Base-by-base conservation (phyloP, 257 asterid species). In the Thymus quinquecostatus region DNA sequence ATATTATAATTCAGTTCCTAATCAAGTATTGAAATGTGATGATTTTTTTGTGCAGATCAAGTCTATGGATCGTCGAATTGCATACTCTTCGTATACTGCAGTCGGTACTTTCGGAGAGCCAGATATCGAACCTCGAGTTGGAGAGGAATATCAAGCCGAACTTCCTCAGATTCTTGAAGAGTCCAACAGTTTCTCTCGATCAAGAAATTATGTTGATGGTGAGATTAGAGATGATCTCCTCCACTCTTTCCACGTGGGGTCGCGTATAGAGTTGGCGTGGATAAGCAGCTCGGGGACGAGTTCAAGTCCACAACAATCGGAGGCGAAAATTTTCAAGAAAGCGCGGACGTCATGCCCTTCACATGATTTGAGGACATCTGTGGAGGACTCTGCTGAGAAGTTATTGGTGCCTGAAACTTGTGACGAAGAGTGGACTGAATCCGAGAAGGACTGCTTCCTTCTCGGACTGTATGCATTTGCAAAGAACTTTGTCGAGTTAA, bases 131-230 rank as follows among this genome's bases (percentile, higher is more conserved):
- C 92, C 96, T 32, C 84, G 94, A 57, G 57, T 84, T 64, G 98
- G 98, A 53, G 84, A 85, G 51, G 81, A 82, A 57, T 89, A 76
- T 71, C 98, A 92, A 77, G 92, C 60, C 34, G 82, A 86, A 78
- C 77, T 86, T 75, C 96, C 96, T 11, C 60, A 68, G 71, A 50
- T 82, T 45, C 58, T 71, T 43, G 47, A 64, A 33, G 47, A 56
- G 50, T 54, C 77, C 0, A 68, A 44, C 30, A 71, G 66, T 54
- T 13, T 49, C 45, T 69, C 50, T 1, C 30, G 48, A n/a, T 36
- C 66, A 45, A 10, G 9, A n/a, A n/a, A 45, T 45, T 63, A 41
- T 58, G 58, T 10, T 51, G 36, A 57, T 56, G 58, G 8, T n/a
- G 73, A 74, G 49, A 77, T 49, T 56, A 44, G 44, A 54, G 53